A percentile compares a stretch with the other conserved stretches of the same genome.
phyloP scores from a whole-genome alignment of 2,329 filamentous ascomycete genomes.

The Cylindrodendrum hubeiense region DNA sequence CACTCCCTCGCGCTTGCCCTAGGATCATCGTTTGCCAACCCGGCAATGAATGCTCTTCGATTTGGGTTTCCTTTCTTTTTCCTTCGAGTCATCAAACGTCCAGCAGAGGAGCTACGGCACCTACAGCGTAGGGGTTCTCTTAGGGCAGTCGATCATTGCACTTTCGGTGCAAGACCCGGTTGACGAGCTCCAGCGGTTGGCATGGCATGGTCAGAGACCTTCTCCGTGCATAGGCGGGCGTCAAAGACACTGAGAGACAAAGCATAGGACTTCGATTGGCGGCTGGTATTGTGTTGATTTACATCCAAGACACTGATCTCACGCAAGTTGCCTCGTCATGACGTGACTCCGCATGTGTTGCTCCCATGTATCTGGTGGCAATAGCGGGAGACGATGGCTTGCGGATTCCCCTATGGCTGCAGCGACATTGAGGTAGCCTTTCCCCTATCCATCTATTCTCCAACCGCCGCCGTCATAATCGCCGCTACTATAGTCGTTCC shows the following conservation, averaged over 20 bases:
- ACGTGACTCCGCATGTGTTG: not conserved
- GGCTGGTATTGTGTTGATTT: not conserved
- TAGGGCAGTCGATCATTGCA: conserved; percentile 26
- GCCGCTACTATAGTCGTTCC: not conserved
- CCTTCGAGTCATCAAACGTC: conserved; percentile 18
- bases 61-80: conserved; percentile 15
- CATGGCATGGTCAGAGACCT: not conserved
- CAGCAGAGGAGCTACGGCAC: conserved; percentile 20
- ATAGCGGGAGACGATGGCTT: not conserved
- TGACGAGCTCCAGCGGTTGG: not conserved
- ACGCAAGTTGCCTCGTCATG: not conserved
- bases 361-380: not conserved
- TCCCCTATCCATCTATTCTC: not conserved
- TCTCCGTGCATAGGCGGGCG: not conserved
- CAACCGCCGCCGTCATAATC: not conserved
- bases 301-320: conserved; percentile 9
- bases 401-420: not conserved
- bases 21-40: not conserved
- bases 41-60: not conserved
- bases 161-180: conserved; percentile 17
- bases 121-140: conserved; percentile 17
- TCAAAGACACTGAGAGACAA: conserved; percentile 15
- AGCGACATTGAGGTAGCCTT: not conserved
- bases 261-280: not conserved
- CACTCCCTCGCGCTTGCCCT: not conserved